These are phyloP conservation scores for Albophoma yamanashiensis DNA, from an alignment of 2,329 filamentous ascomycete species.

Conservation along the genomic window DNA sequence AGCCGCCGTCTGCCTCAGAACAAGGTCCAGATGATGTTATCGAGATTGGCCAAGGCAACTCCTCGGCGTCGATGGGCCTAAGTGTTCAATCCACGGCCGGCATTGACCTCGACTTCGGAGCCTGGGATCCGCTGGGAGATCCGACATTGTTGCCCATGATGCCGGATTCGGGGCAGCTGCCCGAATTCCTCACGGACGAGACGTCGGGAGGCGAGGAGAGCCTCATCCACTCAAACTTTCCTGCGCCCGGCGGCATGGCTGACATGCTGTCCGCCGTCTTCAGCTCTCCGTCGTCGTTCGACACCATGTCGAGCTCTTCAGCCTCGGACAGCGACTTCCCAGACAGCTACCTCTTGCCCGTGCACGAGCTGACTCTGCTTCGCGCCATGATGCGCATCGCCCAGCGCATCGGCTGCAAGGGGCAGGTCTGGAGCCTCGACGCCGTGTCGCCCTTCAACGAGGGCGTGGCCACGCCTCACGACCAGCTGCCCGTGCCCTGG, in stretches of 20 bases:
- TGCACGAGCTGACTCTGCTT: constrained; percentile 37
- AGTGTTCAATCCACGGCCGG: background rate
- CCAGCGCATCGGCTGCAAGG: constrained; percentile 29
- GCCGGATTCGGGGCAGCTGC: constrained; percentile 2
- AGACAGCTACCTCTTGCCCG: constrained; percentile 37
- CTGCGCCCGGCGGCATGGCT: constrained; percentile 1
- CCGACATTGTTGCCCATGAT: constrained; percentile 9
- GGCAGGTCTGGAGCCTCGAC: constrained; percentile 33
- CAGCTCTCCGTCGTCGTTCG: constrained; percentile 10
- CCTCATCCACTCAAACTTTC: background rate
- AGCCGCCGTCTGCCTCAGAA: background rate
- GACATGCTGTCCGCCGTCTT: constrained; percentile 9
- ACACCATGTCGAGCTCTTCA: constrained; percentile 8
- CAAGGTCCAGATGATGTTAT: constrained; percentile 7
- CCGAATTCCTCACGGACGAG: constrained; percentile 6
- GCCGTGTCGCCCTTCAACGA: constrained; percentile 35
- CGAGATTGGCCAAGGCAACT: background rate
- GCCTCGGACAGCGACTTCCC: constrained; percentile 18
- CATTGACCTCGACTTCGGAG: constrained; percentile 11
- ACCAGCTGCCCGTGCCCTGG: constrained; percentile 34
- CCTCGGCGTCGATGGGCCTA: background rate
- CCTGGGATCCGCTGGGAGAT: constrained; percentile 12
- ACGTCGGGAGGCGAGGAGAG: constrained; percentile 1
- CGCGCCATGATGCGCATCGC: constrained; percentile 36
- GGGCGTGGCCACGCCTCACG: constrained; percentile 15